These are phyloP conservation scores for Trebouxiophyceae sp. DNA, from an alignment of 163 green algal genomes.

Conservation along the genomic window DNA sequence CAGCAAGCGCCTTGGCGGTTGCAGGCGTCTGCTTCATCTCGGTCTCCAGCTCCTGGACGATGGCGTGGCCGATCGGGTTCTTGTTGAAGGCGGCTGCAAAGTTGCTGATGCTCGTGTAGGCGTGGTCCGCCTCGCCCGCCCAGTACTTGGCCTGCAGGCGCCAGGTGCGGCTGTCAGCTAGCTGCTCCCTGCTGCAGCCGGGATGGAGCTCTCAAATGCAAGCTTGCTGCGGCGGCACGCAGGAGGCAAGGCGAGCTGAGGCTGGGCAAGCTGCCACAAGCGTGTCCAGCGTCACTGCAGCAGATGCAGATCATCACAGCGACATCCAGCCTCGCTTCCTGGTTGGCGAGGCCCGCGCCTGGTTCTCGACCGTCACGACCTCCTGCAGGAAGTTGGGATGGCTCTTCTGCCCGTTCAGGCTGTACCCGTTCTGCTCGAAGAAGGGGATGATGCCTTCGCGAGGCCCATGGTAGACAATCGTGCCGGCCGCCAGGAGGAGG, in stretches of 20 bases:
- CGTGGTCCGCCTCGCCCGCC: not conserved
- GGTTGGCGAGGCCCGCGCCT: slow-evolving; percentile 1
- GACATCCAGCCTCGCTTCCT: no score
- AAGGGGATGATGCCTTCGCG: slow-evolving; percentile 30
- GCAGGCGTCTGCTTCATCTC: not conserved
- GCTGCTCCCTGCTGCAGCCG: no score
- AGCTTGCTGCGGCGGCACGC: no score
- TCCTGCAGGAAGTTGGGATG: slow-evolving; percentile 44
- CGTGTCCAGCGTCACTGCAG: not conserved
- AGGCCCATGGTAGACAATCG: slow-evolving; percentile 36
- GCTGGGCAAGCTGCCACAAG: not conserved
- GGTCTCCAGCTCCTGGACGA: not conserved
- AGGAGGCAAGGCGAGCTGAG: not conserved
- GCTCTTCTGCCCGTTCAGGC: slow-evolving; percentile 27
- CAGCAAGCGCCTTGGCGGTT: slow-evolving; percentile 2
- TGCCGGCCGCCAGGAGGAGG: slow-evolving; percentile 37
- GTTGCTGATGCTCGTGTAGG: not conserved
- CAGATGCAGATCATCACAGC: not conserved
- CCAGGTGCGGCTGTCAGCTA: not conserved
- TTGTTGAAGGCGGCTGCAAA: not conserved
- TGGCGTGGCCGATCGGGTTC: not conserved
- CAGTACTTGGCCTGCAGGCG: not conserved
- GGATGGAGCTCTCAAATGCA: no score
- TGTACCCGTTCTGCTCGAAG: slow-evolving; percentile 36
- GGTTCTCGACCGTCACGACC: slow-evolving; percentile 25